These are phyloP conservation scores for Tolypocladium paradoxum DNA, from an alignment of 2,329 filamentous ascomycete genomes.

Conservation along the genomic window DNA sequence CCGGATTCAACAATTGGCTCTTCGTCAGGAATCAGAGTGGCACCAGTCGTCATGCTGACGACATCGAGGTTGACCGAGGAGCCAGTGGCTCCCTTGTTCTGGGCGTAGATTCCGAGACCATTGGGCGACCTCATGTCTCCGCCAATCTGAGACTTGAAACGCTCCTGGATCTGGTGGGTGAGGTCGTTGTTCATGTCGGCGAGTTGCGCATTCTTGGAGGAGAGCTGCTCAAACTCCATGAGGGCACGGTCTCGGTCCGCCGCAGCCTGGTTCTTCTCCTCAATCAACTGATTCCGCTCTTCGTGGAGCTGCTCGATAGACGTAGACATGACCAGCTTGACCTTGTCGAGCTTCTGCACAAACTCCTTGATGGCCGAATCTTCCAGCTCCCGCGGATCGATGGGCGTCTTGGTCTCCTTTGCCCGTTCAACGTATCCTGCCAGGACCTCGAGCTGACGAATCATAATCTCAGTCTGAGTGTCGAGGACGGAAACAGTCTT, in stretches of 20 bases:
- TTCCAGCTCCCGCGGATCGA: conserved; percentile 75
- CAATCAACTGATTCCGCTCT: conserved; percentile 70
- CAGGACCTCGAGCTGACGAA: conserved; percentile 80
- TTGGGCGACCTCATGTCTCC: conserved; percentile 37
- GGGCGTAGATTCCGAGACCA: conserved; percentile 47
- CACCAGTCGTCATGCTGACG: conserved; percentile 43
- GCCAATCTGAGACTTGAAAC: conserved; percentile 71
- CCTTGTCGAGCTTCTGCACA: conserved; percentile 59
- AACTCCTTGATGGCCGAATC: conserved; percentile 87
- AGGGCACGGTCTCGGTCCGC: conserved; percentile 87
- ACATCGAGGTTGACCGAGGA: conserved; percentile 41
- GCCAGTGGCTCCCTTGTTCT: conserved; percentile 38
- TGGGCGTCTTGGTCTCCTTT: conserved; percentile 68
- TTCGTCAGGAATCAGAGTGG: conserved; percentile 53
- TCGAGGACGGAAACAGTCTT: conserved; percentile 93
- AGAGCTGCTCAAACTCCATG: conserved; percentile 90
- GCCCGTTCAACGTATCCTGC: conserved; percentile 80
- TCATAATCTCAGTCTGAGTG: conserved; percentile 89
- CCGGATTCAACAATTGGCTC: conserved; percentile 59
- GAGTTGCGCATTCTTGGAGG: conserved; percentile 86
- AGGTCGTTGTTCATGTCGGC: conserved; percentile 93
- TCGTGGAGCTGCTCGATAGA: conserved; percentile 50
- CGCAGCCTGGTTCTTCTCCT: conserved; percentile 73
- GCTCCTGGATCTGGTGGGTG: conserved; percentile 85
- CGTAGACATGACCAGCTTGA: conserved; percentile 48